phyloP scores from a whole-genome alignment of 257 asterid species.

The Plectranthus barbatus region DNA sequence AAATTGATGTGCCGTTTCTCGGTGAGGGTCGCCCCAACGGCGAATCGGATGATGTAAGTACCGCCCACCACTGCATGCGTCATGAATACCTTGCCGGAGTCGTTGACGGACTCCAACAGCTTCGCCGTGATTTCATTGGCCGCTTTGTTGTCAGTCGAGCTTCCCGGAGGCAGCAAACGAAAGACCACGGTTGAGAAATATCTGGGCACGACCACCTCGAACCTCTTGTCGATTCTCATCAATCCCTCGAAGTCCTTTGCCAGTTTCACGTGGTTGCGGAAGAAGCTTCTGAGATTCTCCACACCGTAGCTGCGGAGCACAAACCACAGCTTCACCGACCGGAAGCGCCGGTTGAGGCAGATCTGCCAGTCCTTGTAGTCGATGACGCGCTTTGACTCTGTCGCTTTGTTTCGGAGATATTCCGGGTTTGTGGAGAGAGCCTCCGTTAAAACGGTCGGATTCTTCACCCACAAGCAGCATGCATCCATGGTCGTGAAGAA shows the following conservation, averaged over 20 bases:
- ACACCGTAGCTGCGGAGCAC: conserved; percentile 59
- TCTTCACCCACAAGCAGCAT: conserved; percentile 70
- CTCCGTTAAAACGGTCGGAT: conserved; percentile 37
- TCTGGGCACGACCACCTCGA: conserved; percentile 54
- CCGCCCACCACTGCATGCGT: conserved; percentile 62
- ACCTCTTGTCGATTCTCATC: conserved; percentile 39
- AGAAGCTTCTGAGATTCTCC: conserved; percentile 35
- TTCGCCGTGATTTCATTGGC: conserved; percentile 36
- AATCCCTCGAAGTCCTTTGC: conserved; percentile 47
- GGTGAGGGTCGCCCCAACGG: conserved; percentile 51
- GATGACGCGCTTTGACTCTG: conserved; percentile 46
- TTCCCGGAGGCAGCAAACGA: conserved; percentile 28
- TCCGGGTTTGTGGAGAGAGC: conserved; percentile 56
- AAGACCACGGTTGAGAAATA: conserved; percentile 50
- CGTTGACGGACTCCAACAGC: conserved; percentile 43
- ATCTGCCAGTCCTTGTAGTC: conserved; percentile 81
- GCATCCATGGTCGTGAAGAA: conserved; percentile 50
- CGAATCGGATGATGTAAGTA: conserved; percentile 37
- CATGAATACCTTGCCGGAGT: conserved; percentile 41
- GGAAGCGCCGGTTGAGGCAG: conserved; percentile 48
- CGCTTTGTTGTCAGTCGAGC: conserved; percentile 14
- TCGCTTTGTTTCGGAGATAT: conserved; percentile 41
- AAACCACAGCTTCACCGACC: conserved; percentile 58
- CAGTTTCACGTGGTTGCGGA: conserved; percentile 41
- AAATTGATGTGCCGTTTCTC: conserved; percentile 38